phyloP scores from a whole-genome alignment of 305 asterid species.

The Fraxinus velutina region DNA sequence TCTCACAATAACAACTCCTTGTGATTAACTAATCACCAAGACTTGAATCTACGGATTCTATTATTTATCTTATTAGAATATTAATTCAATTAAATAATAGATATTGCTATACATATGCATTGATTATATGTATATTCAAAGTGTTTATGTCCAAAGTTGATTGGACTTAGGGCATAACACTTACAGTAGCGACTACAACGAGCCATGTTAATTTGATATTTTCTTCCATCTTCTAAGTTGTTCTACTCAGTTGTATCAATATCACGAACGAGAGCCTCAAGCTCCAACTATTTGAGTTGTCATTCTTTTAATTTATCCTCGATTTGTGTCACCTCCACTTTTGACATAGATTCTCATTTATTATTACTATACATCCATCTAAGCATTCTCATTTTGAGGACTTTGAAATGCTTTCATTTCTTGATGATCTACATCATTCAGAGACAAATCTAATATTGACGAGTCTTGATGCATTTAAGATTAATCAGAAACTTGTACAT shows the following conservation, averaged over 20 bases:
- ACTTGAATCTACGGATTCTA: no score
- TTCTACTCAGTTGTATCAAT: not conserved
- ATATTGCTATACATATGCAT: no score
- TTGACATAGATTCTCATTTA: not conserved
- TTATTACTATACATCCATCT: not conserved
- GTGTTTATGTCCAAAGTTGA: no score
- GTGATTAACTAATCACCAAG: no score
- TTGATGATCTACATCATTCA: not conserved
- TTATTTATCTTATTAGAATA: no score
- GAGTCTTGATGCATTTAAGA: not conserved
- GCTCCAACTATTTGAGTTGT: not conserved
- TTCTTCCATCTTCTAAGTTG: not conserved
- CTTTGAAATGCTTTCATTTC: not conserved
- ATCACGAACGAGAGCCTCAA: not conserved
- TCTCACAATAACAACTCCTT: no score
- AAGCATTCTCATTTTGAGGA: not conserved
- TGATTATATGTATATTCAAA: no score
- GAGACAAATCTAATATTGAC: not conserved
- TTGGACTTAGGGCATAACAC: no score
- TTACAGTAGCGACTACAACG: not conserved
- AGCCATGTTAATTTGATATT: not conserved
- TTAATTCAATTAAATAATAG: no score
- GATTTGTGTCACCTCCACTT: not conserved
- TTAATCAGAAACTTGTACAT: not conserved
- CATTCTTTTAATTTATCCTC: not conserved